phyloP scores from a whole-genome alignment of 1,284 basidiomycete genomes.

The Coriolopsis trogii region DNA sequence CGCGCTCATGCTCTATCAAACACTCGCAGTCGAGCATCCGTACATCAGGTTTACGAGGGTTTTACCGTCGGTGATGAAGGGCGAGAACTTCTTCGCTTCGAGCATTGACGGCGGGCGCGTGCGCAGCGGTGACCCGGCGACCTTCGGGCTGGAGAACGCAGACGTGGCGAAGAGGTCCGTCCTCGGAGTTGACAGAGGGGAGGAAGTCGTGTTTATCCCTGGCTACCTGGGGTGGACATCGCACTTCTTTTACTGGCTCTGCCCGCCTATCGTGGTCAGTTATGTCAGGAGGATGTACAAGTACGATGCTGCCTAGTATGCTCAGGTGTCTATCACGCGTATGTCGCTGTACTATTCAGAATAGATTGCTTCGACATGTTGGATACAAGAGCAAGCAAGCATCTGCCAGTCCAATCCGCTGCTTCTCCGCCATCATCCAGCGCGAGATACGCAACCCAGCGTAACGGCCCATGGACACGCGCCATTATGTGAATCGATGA shows the following conservation, averaged over 20 bases:
- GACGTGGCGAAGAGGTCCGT: slow-evolving; percentile 59
- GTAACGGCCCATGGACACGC: too few relatives aligned
- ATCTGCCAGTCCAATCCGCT: too few relatives aligned
- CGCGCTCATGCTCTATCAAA: slow-evolving; percentile 76
- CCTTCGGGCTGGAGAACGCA: slow-evolving; percentile 54
- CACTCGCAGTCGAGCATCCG: slow-evolving; percentile 79
- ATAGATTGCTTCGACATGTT: too few relatives aligned
- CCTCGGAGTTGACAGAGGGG: slow-evolving; percentile 54
- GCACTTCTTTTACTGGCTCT: slow-evolving; percentile 64
- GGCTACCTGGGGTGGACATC: slow-evolving; percentile 21
- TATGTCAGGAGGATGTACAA: slow-evolving; percentile 61
- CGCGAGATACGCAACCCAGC: too few relatives aligned
- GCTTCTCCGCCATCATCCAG: too few relatives aligned
- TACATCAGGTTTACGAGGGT: slow-evolving; percentile 56
- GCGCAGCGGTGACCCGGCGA: slow-evolving; percentile 53
- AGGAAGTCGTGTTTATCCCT: slow-evolving; percentile 62
- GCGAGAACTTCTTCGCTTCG: slow-evolving; percentile 70
- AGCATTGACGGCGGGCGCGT: slow-evolving; percentile 64
- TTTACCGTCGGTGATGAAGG: slow-evolving; percentile 68
- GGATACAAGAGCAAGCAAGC: too few relatives aligned
- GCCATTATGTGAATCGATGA: too few relatives aligned
- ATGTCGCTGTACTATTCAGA: too few relatives aligned
- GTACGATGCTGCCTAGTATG: background rate
- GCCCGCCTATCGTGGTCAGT: slow-evolving; percentile 57
- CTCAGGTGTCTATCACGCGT: slow-evolving; percentile 78